These are phyloP conservation scores for Heterobasidion parviporum DNA, from an alignment of 1,284 basidiomycete species.

Conservation along the genomic window DNA sequence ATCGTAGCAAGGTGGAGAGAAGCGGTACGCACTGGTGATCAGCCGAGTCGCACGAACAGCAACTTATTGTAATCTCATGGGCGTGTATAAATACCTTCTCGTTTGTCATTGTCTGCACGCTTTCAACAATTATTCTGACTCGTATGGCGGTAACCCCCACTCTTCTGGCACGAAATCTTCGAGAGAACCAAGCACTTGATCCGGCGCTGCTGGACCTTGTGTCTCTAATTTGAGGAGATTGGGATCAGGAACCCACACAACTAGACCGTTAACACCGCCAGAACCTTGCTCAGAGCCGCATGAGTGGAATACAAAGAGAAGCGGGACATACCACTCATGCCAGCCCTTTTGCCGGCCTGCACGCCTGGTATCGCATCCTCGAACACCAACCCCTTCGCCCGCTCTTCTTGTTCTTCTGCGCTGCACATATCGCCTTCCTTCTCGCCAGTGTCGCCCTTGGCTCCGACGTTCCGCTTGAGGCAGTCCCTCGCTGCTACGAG, in stretches of 20 bases:
- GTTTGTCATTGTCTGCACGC: neutral
- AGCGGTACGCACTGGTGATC: too few species aligned
- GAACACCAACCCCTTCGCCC: constrained; percentile 61
- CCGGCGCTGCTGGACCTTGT: constrained; percentile 29
- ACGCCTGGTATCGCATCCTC: constrained; percentile 70
- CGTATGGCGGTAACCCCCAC: constrained; percentile 66
- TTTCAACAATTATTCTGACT: neutral
- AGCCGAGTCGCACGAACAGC: too few species aligned
- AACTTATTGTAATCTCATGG: neutral
- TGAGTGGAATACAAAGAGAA: neutral
- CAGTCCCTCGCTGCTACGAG: constrained; percentile 55
- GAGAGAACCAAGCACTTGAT: constrained; percentile 48
- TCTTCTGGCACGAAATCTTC: constrained; percentile 65
- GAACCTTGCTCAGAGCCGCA: neutral
- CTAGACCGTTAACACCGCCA: constrained; percentile 25
- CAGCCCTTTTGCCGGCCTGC: constrained; percentile 68
- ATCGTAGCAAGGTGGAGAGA: too few species aligned
- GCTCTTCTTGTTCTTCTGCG: constrained; percentile 35
- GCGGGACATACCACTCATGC: constrained; percentile 59
- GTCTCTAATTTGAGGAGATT: constrained; percentile 48
- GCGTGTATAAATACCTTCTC: neutral
- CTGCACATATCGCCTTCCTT: constrained; percentile 20
- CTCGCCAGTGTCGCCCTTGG: constrained; percentile 37
- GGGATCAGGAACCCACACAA: constrained; percentile 71
- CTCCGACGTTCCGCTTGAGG: constrained; percentile 10